Evolutionary conservation across 176 grass and related monocot genomes (phyloP).

Genomic region (Hsuehochloa calcarea): DNA sequence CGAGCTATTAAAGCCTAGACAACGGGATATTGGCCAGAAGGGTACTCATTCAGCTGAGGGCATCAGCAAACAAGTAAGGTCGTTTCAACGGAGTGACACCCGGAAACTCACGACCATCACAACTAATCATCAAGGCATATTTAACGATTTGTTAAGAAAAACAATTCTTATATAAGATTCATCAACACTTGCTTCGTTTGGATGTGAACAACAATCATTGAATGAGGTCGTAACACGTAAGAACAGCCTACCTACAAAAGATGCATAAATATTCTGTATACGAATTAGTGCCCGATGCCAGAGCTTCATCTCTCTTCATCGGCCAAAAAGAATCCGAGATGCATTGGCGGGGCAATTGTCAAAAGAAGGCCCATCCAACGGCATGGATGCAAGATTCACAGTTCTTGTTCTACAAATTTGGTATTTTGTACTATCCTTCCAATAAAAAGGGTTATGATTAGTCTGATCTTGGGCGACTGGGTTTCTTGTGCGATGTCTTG

Average conservation of each 20-base stretch:
- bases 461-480: constrained; percentile 76
- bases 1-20: no score
- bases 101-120: not conserved
- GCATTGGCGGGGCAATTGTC: constrained; percentile 29
- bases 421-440: constrained; percentile 8
- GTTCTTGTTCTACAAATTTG: constrained; percentile 18
- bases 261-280: not conserved
- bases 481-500: constrained; percentile 59
- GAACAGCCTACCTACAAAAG: constrained; percentile 38
- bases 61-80: not conserved
- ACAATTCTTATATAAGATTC: not conserved
- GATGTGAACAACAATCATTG: constrained; percentile 37
- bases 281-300: not conserved
- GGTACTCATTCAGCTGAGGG: not conserved
- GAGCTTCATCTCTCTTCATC: constrained; percentile 10
- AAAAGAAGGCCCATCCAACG: constrained; percentile 58
- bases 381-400: constrained; percentile 18
- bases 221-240: constrained; percentile 30
- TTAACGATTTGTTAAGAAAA: not conserved
- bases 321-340: constrained; percentile 38
- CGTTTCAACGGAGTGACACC: not conserved
- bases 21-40: not conserved
- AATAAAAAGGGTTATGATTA: constrained; percentile 30
- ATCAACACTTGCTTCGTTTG: not conserved
- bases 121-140: not conserved